A percentile compares a stretch with the other conserved stretches of the same genome.
Conservation (phyloP, 805 yeast genomes). For the Diddensiella transvaalensis region DNA sequence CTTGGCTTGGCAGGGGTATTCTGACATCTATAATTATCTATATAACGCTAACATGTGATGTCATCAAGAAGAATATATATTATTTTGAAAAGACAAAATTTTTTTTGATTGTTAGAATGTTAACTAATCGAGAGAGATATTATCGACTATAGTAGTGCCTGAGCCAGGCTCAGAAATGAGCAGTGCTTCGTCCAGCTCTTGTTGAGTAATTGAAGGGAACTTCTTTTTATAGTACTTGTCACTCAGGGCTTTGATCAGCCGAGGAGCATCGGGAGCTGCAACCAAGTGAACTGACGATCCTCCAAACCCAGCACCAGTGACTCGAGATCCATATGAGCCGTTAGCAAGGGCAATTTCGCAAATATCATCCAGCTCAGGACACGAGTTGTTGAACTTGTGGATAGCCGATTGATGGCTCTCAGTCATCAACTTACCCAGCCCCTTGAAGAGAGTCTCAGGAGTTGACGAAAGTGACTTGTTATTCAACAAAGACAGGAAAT, state of each 20-base stretch:
- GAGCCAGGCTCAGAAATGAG: constrained; percentile 53
- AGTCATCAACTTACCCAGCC: constrained; percentile 56
- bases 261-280: constrained; percentile 39
- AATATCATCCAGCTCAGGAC: constrained; percentile 50
- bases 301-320: constrained; percentile 82
- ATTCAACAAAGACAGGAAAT: constrained; percentile 43
- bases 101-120: no score
- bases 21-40: no score
- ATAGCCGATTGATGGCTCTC: constrained; percentile 55
- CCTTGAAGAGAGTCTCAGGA: constrained; percentile 36
- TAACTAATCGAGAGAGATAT: constrained; percentile 16
- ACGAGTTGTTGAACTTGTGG: constrained; percentile 50
- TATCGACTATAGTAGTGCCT: constrained; percentile 40
- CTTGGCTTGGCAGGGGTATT: constrained; percentile 10
- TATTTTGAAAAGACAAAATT: no score
- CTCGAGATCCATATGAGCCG: constrained; percentile 64
- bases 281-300: constrained; percentile 69
- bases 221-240: constrained; percentile 48
- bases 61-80: no score
- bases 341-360: constrained; percentile 50
- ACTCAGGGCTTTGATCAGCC: constrained; percentile 42
- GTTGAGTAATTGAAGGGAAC: constrained; percentile 47
- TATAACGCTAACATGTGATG: no score
- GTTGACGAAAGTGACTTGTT: constrained; percentile 18
- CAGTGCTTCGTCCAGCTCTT: constrained; percentile 47